Evolutionary conservation across 1,284 basidiomycete species (phyloP), one percentile per base, ranked within the genome.

Genomic region (Amylostereum chailletii): DNA sequence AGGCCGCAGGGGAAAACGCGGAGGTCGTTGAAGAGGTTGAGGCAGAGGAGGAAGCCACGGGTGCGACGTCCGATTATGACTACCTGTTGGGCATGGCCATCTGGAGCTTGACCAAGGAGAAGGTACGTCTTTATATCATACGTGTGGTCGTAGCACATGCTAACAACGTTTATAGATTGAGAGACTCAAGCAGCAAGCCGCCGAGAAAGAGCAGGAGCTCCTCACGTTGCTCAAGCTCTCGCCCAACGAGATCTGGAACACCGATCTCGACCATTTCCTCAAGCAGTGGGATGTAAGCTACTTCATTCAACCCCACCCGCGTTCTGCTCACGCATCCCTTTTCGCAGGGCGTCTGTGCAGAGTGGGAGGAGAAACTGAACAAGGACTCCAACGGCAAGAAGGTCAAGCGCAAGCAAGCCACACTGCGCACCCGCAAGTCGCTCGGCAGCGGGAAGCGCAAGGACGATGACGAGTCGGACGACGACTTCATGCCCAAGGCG

Each of bases 61-160:
- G 72, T 19, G 63, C 68, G 4, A 65, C 74, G 19, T 78, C 77
- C 39, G 96, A 98, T 67, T 99, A 75, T 62, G 95, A 99, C 65
- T 99, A 99, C 69, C 69, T 99, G 53, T 72, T 99, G 52, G 83
- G 89, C 31, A 99, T 99, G 95, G 72, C 90, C 4, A 94, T 99
- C 64, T 94, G 83, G 75, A 97, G 86, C 68, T 73, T 99, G 70
- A 99, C 96, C 1, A 83, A 79, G 58, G 95, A 99, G 70, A 95
- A 89, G 82, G 93, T 89, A 51, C 26, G 74, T 60, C 19, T 19
- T 19, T 19, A 19, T 19, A 19, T 19, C 19, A 19, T 19, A 19
- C 19, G 19, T 19, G 19, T 19, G 19, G 19, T 19, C 19, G 19
- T 19, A 19, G 19, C 3, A 9, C 34, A 6, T 34, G 37, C 11